Conservation (phyloP, 805 yeast species). For the Metschnikowia rubicola region DNA sequence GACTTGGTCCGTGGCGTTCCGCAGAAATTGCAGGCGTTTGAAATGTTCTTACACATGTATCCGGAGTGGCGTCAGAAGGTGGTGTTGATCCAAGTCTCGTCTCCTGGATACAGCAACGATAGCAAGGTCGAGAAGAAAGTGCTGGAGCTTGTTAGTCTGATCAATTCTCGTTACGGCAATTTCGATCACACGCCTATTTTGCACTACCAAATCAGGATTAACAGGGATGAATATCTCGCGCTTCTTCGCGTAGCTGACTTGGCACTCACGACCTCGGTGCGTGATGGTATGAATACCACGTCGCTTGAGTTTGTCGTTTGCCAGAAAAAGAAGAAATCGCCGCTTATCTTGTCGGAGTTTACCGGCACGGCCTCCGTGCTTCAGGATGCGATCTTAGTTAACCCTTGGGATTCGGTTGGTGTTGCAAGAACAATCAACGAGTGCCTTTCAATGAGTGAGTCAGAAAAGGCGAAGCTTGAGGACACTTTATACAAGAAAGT, state of each 20-base stretch:
- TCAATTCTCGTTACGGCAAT: constrained; percentile 81
- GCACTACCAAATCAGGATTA: constrained; percentile 87
- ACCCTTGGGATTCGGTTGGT: constrained; percentile 97
- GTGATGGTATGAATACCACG: constrained; percentile 97
- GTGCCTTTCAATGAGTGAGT: constrained; percentile 54
- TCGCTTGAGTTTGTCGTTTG: constrained; percentile 89
- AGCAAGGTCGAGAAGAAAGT: constrained; percentile 76
- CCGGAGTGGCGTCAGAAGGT: constrained; percentile 91
- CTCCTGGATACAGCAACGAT: constrained; percentile 64
- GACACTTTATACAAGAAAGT: constrained; percentile 59
- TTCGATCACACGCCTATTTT: constrained; percentile 84
- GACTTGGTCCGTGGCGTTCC: constrained; percentile 91
- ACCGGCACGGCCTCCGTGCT: constrained; percentile 80
- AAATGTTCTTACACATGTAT: constrained; percentile 79
- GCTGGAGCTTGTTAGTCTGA: constrained; percentile 73
- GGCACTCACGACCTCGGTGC: constrained; percentile 81
- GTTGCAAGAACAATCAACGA: constrained; percentile 81
- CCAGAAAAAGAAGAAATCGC: constrained; percentile 68
- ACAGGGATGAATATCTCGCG: constrained; percentile 85
- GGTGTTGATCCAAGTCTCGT: constrained; percentile 86
- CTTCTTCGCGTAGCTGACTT: constrained; percentile 85
- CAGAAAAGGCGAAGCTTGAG: constrained; percentile 46
- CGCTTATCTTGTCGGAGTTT: constrained; percentile 87
- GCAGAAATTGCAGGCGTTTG: constrained; percentile 90
- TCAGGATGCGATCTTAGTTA: constrained; percentile 74